These are phyloP conservation scores for Sporothrix variecibatus DNA, from an alignment of 2,329 filamentous ascomycete species.

Conservation along the genomic window DNA sequence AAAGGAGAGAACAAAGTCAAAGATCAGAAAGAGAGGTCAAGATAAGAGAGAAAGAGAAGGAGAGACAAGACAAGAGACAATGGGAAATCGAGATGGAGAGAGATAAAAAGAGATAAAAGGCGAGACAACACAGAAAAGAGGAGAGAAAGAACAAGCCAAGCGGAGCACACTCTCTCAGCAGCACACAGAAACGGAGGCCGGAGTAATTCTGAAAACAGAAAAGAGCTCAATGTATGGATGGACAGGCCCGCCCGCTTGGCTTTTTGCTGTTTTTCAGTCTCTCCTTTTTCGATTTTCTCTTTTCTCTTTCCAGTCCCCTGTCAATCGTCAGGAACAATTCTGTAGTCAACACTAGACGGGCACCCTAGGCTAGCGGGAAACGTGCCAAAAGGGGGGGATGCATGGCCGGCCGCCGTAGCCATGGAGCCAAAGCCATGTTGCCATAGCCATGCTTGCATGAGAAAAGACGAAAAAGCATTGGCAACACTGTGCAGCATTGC, in stretches of 20 bases:
- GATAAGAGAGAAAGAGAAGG: not conserved
- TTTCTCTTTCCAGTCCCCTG: not conserved
- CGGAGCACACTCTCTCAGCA: not conserved
- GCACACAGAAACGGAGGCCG: not conserved
- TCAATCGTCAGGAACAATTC: not conserved
- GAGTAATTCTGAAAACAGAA: conserved; percentile 10
- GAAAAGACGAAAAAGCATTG: not conserved
- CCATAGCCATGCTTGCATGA: not conserved
- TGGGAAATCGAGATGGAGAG: not conserved
- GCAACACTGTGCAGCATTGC: too few species aligned
- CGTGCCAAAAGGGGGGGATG: conserved; percentile 13
- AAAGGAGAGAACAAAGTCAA: not conserved
- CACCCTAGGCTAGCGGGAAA: conserved; percentile 1
- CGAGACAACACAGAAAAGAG: not conserved
- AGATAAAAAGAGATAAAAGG: not conserved
- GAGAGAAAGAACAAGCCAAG: not conserved
- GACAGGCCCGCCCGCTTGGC: not conserved
- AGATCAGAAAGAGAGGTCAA: not conserved
- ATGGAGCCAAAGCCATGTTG: too few species aligned
- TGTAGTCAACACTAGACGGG: not conserved
- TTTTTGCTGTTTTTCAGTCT: not conserved
- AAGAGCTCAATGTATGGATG: conserved; percentile 10
- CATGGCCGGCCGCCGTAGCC: not conserved
- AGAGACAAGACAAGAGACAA: not conserved
- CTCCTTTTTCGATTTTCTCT: not conserved